A percentile compares a stretch with the other conserved stretches of the same genome.
Evolutionary conservation across 2,329 filamentous ascomycete genomes (phyloP).

Genomic region (Coleophoma cylindrospora): DNA sequence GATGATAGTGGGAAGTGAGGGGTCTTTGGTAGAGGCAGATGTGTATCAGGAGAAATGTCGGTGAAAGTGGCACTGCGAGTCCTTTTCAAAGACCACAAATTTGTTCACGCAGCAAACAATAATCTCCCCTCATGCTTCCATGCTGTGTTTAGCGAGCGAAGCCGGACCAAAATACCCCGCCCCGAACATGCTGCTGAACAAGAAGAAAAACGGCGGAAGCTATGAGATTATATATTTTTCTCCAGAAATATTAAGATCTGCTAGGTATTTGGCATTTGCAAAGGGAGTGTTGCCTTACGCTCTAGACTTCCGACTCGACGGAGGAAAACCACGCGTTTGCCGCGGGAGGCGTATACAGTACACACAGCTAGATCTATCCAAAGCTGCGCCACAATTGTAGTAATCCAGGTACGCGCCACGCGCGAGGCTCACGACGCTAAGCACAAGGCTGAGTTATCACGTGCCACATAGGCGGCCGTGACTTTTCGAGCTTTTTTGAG

Average conservation of each 20-base stretch:
- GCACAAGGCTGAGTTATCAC: constrained; percentile 13
- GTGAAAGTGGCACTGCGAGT: not conserved
- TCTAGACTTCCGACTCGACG: too few relatives aligned
- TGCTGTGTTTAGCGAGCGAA: not conserved
- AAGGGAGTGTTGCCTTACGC: too few relatives aligned
- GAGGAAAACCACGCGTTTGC: too few relatives aligned
- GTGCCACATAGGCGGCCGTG: constrained; percentile 6
- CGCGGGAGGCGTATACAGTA: too few relatives aligned
- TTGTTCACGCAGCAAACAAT: not conserved
- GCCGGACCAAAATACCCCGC: not conserved
- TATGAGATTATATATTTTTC: too few relatives aligned
- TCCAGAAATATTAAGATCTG: too few relatives aligned
- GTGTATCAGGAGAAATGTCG: not conserved
- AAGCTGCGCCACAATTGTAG: too few relatives aligned
- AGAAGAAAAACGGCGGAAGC: not conserved
- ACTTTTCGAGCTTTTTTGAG: constrained; percentile 18
- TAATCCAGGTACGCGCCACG: too few relatives aligned
- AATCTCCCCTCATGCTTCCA: not conserved
- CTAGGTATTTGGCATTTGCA: too few relatives aligned
- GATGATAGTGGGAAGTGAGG: not conserved
- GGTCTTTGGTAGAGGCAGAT: not conserved
- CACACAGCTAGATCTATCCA: too few relatives aligned
- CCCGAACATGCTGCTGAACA: not conserved
- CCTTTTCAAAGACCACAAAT: not conserved
- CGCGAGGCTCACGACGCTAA: constrained; percentile 2